A percentile compares a stretch with the other conserved stretches of the same genome.
Conservation (phyloP, 371 early-diverging fungal genomes). For the Rhizopus sp. region DNA sequence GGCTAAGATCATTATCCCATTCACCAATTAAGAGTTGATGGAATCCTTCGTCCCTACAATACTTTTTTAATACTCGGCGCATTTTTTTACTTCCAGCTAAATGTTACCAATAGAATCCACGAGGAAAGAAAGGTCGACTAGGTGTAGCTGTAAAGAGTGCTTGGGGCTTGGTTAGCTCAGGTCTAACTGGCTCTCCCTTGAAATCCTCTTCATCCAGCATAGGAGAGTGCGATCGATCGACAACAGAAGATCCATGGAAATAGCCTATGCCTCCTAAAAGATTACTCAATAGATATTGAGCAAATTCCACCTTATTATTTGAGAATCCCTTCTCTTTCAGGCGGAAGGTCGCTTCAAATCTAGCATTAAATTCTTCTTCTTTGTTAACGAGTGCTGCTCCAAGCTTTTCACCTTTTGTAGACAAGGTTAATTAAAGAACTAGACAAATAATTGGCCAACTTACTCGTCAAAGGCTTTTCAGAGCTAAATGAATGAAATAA, state of each 20-base stretch:
- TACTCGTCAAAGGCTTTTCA: constrained; percentile 30
- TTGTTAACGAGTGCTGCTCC: constrained; percentile 24
- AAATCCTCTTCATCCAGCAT: constrained; percentile 58
- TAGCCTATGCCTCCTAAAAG: constrained; percentile 92
- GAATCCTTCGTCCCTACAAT: constrained; percentile 89
- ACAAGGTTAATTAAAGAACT: not conserved
- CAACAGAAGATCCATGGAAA: constrained; percentile 52
- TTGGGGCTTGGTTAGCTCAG: constrained; percentile 64
- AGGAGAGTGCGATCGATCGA: constrained; percentile 46
- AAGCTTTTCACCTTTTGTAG: constrained; percentile 26
- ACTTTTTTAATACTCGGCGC: too few species aligned
- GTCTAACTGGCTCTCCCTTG: constrained; percentile 54
- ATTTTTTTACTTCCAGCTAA: not conserved
- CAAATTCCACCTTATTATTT: constrained; percentile 66
- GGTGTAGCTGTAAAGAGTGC: constrained; percentile 86
- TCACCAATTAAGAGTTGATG: constrained; percentile 83
- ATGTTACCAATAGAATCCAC: constrained; percentile 89
- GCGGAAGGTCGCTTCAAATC: constrained; percentile 78
- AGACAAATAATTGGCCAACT: not conserved
- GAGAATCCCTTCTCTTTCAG: constrained; percentile 69
- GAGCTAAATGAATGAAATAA: constrained; percentile 53
- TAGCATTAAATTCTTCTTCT: constrained; percentile 59
- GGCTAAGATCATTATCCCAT: constrained; percentile 88
- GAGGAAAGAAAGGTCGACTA: constrained; percentile 92
- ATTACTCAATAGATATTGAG: constrained; percentile 77